Base-by-base conservation (phyloP, 2,329 filamentous ascomycete species). In the Aspergillus piperis region DNA sequence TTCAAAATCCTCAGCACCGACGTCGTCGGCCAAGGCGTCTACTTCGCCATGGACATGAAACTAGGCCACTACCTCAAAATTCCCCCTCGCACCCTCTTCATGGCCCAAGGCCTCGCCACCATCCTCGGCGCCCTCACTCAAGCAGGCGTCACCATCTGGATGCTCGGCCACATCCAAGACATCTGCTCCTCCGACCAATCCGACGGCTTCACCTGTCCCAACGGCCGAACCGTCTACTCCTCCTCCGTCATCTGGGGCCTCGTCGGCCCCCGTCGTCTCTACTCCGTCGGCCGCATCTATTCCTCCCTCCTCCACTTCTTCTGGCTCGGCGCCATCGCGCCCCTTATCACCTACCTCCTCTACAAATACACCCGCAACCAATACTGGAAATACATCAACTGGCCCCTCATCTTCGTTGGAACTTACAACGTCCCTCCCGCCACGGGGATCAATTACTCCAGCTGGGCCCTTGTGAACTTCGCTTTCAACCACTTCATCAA, bases 401-500 rank as follows among this genome's bases (percentile, higher is more conserved):
- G 68, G 69, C 71, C 71, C 11, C 55, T 73, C n/a, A 71, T 73
- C 15, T 71, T 73, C 25, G 69, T 68, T 5, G 70, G 67, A 10
- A 72, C 71, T 30, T 68, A 64, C 17, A 70, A 71, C 41, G 67
- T 71, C 2, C 68, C 69, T 11, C 66, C 68, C 17, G 72, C 71
- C 19, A 75, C 73, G 23, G 71, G 71, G 25, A 72, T 75, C 50
- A 75, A 73, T 52, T 74, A 74, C 54, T 73, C 72, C n/a, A 72
- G 70, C 58, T 74, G 71, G 71, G 71, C 69, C 3, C 61, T 75
- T 13, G 72, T 75, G 47, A 76, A 76, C 38, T 96, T 89, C 75
- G 67, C 91, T 47, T 96, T 96, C 82, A 96, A 96, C 74, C 88
- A 89, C 72, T 75, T 89, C 62, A 84, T 96, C 70, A 87, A 88